Evolutionary conservation across 352 stramenopile genomes (phyloP), one percentile per base, ranked within the genome.

Genomic region (Pilasporangium apinafurcum): DNA sequence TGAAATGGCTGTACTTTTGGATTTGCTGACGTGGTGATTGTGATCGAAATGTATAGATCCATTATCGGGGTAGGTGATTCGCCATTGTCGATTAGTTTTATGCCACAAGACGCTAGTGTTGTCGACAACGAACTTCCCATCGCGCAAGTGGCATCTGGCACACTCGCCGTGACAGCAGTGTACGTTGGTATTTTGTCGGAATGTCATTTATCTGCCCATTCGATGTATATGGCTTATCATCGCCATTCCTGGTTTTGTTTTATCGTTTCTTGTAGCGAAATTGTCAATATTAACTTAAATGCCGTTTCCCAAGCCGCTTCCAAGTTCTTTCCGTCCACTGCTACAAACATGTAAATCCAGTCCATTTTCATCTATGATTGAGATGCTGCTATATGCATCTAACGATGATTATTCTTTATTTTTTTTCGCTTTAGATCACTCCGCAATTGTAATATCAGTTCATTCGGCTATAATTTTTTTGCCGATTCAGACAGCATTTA

Each of bases 401-500:
- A n/a, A 31, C 1, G 13, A 9, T 14, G 32, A 18, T 44, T 1
- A n/a, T 40, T 9, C n/a, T 22, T 41, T 25, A 25, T n/a, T 14
- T 24, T 35, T 7, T 52, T 28, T 26, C 35, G 7, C 35, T 40
- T 43, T 25, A 75, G 63, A 17, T 70, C 59, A 5, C 32, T 84
- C 43, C 59, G 45, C n/a, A 65, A 69, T 33, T 81, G 65, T 53
- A 84, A 77, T 43, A 62, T 84, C 18, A 68, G 49, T 17, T 51
- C 35, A 29, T 49, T 76, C 1, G 33, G 39, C 4, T 46, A 17
- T 17, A 47, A 50, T 16, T 79, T 84, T 45, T 53, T 65, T 8
- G 38, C 48, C 3, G 33, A 53, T 12, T 62, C 60, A 44, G 53
- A 29, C 20, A 37, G 26, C 21, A 20, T 83, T 2, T 39, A 59